A percentile compares a stretch with the other conserved stretches of the same genome.
These are phyloP conservation scores for Cyphellophora attinorum DNA, from an alignment of 2,329 filamentous ascomycete genomes.

Conservation along the genomic window DNA sequence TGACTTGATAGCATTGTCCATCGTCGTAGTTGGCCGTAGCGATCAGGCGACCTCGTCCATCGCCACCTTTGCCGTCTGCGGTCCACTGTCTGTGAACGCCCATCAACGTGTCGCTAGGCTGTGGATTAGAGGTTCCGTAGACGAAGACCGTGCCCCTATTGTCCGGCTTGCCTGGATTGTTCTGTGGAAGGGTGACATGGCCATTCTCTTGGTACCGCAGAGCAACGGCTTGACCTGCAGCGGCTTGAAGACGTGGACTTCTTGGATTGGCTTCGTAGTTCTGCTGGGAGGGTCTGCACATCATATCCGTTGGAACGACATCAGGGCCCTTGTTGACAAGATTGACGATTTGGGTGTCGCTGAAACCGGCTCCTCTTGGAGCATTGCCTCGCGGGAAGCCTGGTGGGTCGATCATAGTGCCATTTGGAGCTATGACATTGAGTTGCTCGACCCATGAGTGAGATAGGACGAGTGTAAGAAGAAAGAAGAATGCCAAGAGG, in stretches of 20 bases:
- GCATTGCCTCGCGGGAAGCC: constrained; percentile 70
- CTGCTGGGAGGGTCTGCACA: constrained; percentile 59
- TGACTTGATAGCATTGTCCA: constrained; percentile 77
- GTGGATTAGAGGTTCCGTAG: constrained; percentile 59
- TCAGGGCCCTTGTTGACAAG: constrained; percentile 50
- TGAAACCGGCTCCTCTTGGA: constrained; percentile 47
- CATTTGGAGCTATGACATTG: constrained; percentile 60
- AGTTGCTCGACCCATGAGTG: constrained; percentile 82
- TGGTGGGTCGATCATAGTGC: constrained; percentile 58
- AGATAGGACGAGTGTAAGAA: constrained; percentile 27
- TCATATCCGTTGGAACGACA: constrained; percentile 41
- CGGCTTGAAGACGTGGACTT: constrained; percentile 54
- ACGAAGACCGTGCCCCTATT: constrained; percentile 66
- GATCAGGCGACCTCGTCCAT: constrained; percentile 66
- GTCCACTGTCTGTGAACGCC: constrained; percentile 71
- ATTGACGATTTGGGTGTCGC: constrained; percentile 50
- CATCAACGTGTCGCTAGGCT: constrained; percentile 47
- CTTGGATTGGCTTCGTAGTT: constrained; percentile 46
- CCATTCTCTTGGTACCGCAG: constrained; percentile 66
- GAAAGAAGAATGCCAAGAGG: constrained; percentile 3
- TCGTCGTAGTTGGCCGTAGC: constrained; percentile 79
- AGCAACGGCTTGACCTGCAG: constrained; percentile 54
- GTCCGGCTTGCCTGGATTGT: constrained; percentile 48
- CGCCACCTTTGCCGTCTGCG: constrained; percentile 66
- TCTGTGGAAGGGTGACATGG: constrained; percentile 55